Percentiles rank a stretch among this genome's conserved stretches.
Evolutionary conservation across 2,329 filamentous ascomycete genomes (phyloP).

Genomic region (Penicillium sp.): DNA sequence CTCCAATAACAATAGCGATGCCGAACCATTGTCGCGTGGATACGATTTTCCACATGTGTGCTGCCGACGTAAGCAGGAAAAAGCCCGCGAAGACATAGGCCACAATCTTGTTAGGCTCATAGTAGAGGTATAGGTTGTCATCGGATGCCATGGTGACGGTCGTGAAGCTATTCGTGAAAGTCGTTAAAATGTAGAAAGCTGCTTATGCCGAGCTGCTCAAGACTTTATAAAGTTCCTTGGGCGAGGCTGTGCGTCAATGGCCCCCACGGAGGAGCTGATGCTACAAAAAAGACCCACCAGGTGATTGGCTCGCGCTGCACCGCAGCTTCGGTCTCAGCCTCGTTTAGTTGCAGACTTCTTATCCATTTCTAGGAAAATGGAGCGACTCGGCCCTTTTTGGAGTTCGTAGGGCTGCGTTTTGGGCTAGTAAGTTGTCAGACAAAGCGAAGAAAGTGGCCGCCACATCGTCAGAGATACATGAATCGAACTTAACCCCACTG

Average conservation of each 20-base stretch:
- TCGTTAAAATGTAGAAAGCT: background rate
- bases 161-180: background rate
- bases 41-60: slow-evolving; percentile 10
- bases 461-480: background rate
- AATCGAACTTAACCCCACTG: background rate
- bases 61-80: background rate
- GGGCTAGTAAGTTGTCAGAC: background rate
- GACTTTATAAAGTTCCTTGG: slow-evolving; percentile 1
- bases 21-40: slow-evolving; percentile 10
- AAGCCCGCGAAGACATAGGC: slow-evolving; percentile 7
- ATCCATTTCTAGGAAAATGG: background rate
- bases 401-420: background rate
- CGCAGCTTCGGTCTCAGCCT: background rate
- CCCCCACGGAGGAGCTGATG: slow-evolving; percentile 1
- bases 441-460: background rate
- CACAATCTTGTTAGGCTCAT: slow-evolving; percentile 2
- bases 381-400: background rate
- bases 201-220: background rate
- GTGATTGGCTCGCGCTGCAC: background rate
- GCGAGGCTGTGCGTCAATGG: slow-evolving; percentile 1
- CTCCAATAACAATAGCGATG: slow-evolving; percentile 8
- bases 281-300: background rate
- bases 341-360: background rate
- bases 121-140: slow-evolving; percentile 7
- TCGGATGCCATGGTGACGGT: background rate